Base-by-base conservation (phyloP, 2,329 filamentous ascomycete species). In the Phialophora expanda region DNA sequence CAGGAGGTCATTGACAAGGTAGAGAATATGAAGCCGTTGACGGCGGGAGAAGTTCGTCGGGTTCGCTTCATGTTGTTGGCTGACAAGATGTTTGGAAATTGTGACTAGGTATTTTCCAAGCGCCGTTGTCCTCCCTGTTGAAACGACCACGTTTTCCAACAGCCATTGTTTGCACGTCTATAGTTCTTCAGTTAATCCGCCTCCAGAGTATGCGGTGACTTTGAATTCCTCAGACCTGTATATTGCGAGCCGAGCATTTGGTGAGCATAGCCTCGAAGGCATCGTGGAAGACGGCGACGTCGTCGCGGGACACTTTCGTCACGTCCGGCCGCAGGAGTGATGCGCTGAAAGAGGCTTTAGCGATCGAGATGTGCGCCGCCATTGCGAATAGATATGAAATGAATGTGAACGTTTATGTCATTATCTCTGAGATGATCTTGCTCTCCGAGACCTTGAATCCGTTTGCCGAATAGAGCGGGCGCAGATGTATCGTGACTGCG, bases 151-250 rank as follows among this genome's bases (percentile, higher is more conserved):
- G 80, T 92, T 86, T 73, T 85, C 84, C 75, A 93, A 79, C 74
- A 94, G 89, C 92, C 92, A 96, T 79, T 86, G 84, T 85, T 93
- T 96, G 85, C 91, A 93, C 83, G 87, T 90, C 93, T 96, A 86
- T 68, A 60, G 58, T 67, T 67, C 57, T 66, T 71, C 69, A 73
- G 71, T 72, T 65, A 73, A 67, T 63, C 58, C 38, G 56, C 22
- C 48, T 41, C 55, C 56, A 41, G 56, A 46, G 28, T 54, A 55
- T 56, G 48, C 50, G 17, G 53, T 65, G 63, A 46, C 61, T 68
- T 65, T 68, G 74, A 76, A 76, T 75, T 72, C n/a, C 74, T 74
- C 89, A 92, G 91, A 95, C 91, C 91, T 95, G 91, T 84, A 95
- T 89, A 83, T 94, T 93, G 83, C 83, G 80, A 75, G 88, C 85